Percentiles rank a stretch among this genome's conserved stretches.
These are phyloP conservation scores for Gossypium arboreum DNA, from an alignment of 345 rosid species.

Conservation along the genomic window DNA sequence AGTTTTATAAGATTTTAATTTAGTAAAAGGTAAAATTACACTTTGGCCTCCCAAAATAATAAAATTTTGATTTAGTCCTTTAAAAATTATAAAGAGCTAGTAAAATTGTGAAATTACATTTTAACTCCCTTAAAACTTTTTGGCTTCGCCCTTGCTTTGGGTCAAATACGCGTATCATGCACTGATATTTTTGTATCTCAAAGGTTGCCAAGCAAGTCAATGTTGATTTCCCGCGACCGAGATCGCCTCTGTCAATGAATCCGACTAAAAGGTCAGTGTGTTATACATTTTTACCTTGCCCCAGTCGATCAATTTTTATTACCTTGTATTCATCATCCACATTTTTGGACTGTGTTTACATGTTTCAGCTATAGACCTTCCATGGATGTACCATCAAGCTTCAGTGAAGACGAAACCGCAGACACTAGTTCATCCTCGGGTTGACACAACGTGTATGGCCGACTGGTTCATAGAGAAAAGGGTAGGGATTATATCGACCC, in stretches of 20 bases:
- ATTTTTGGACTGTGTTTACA: slow-evolving; percentile 14
- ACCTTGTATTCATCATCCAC: not conserved
- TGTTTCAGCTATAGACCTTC: slow-evolving; percentile 32
- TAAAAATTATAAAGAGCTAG: too few relatives aligned
- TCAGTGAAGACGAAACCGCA: slow-evolving; percentile 66
- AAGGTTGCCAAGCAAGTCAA: slow-evolving; percentile 48
- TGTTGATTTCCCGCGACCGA: slow-evolving; percentile 33
- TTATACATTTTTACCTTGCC: not conserved
- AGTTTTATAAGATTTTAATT: too few relatives aligned
- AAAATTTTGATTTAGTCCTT: too few relatives aligned
- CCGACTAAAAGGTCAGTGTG: slow-evolving; percentile 52
- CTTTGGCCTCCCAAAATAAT: too few relatives aligned
- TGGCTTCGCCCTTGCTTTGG: not conserved
- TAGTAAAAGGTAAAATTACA: too few relatives aligned
- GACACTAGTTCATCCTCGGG: slow-evolving; percentile 56
- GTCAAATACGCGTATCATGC: not conserved
- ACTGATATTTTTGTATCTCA: slow-evolving; percentile 12
- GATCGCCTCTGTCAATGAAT: slow-evolving; percentile 27
- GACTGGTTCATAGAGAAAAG: not conserved
- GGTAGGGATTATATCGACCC: not conserved
- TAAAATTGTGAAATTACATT: too few relatives aligned
- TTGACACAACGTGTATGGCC: slow-evolving; percentile 13
- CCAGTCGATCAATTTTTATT: not conserved
- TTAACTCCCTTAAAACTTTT: too few relatives aligned
- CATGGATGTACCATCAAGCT: slow-evolving; percentile 47